These are phyloP conservation scores for Phytophthora hibernalis DNA, from an alignment of 352 stramenopile species.

Conservation along the genomic window DNA sequence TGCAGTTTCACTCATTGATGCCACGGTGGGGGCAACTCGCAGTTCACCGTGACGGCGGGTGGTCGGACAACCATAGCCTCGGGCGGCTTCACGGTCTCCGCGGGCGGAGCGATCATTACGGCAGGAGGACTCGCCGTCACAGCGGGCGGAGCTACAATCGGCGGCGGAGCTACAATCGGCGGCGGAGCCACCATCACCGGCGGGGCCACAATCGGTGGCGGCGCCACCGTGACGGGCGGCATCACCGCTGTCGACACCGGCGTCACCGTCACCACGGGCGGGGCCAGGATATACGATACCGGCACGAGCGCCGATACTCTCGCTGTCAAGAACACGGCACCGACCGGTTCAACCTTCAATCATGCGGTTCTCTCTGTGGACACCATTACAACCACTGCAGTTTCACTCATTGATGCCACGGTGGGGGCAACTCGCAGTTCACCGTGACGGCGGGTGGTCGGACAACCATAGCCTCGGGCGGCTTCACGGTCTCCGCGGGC, in stretches of 20 bases:
- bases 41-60: no score
- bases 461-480: background rate
- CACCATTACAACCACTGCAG: background rate
- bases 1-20: background rate
- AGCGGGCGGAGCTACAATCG: constrained; percentile 20
- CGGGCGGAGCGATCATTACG: background rate
- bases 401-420: constrained; percentile 6
- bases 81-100: constrained; percentile 1
- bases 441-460: no score
- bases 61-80: background rate
- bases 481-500: constrained; percentile 5
- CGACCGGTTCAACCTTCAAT: background rate
- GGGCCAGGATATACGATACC: no score
- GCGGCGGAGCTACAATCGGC: background rate
- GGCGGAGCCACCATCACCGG: background rate
- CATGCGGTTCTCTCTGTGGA: constrained; percentile 1
- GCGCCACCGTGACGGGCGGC: background rate
- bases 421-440: background rate
- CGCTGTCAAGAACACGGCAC: no score
- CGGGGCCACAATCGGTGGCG: constrained; percentile 17
- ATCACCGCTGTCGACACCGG: background rate
- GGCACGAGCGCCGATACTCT: no score
- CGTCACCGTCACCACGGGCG: constrained; percentile 24
- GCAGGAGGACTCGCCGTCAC: background rate
- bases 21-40: background rate